Base-by-base conservation (phyloP, 495 filamentous ascomycete genomes). In the Choiromyces venosus region DNA sequence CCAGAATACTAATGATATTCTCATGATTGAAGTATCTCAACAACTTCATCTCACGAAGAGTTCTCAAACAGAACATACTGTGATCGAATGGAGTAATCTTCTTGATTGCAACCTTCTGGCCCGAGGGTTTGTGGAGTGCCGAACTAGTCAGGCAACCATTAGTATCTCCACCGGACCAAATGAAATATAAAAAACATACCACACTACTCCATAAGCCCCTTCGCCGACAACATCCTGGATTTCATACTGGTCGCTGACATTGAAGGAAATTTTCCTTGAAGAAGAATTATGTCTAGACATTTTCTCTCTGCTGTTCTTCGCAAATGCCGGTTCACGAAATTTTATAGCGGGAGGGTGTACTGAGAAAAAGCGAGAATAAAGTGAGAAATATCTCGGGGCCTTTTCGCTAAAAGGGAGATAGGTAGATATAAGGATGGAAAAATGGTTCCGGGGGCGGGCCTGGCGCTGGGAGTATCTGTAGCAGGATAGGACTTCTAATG, bases 71-170 rank as follows among this genome's bases (percentile, higher is more conserved):
- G 87, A 99, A 99, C 94, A 97, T 98, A 80, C 93, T 97, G 82
- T 98, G 94, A 78, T 99, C 95, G 84, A 98, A 98, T 0, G 95
- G 96, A 1, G 94, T 97, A 79, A 99, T 99, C 87, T 99, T 99
- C 86, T 99, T 99, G 86, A 99, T 99, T 38, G 96, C 96, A 68
- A 99, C 96, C 85, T 97, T 98, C 84, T 99, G 96, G 76, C 93
- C 90, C 4, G 96, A 98, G 7, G 96, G 96, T 86, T 98, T 98
- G 85, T 99, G 96, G 74, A 98, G 89, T 37, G 96, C 96, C 67
- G 96, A 99, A 85, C 94, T 97, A 76, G 74, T 73, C 25, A 16
- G 33, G 16, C 37, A 72, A 64, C 37, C 21, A 68, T 80, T n/a
- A 80, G 74, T 44, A 71, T 67, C 33, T 46, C 39, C n/a, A 29